Evolutionary conservation across 192 early-diverging fungal genomes (phyloP).

Genomic region (Rhizophagus prolifer): DNA sequence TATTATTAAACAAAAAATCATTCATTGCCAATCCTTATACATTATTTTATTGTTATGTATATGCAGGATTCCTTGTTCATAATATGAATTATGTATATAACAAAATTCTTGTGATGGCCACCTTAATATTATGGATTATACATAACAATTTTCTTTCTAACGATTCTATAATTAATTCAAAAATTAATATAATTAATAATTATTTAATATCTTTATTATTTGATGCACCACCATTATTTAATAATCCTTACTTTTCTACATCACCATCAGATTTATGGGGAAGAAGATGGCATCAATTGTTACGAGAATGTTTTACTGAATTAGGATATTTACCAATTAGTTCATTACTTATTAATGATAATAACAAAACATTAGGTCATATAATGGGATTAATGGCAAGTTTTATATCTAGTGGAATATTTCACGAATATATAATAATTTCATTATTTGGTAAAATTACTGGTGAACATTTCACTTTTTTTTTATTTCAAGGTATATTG

Average conservation of each 20-base stretch:
- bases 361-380: background rate
- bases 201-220: background rate
- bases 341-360: background rate
- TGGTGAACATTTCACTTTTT: slow-evolving; percentile 15
- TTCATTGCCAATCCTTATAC: background rate
- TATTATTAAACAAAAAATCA: background rate
- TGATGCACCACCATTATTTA: background rate
- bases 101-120: background rate
- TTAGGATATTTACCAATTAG: slow-evolving; percentile 6
- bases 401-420: background rate
- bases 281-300: slow-evolving; percentile 7
- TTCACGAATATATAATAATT: slow-evolving; percentile 6
- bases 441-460: background rate
- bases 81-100: background rate
- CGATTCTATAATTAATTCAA: background rate
- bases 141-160: background rate
- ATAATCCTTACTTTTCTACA: background rate
- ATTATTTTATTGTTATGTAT: slow-evolving; percentile 12
- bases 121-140: background rate
- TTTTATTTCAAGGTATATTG: slow-evolving; percentile 3
- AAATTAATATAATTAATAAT: background rate
- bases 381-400: background rate
- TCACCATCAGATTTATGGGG: slow-evolving; percentile 10
- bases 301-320: background rate
- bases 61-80: background rate